These are phyloP conservation scores for Eucalyptus pumila DNA, from an alignment of 345 rosid species.

Conservation along the genomic window DNA sequence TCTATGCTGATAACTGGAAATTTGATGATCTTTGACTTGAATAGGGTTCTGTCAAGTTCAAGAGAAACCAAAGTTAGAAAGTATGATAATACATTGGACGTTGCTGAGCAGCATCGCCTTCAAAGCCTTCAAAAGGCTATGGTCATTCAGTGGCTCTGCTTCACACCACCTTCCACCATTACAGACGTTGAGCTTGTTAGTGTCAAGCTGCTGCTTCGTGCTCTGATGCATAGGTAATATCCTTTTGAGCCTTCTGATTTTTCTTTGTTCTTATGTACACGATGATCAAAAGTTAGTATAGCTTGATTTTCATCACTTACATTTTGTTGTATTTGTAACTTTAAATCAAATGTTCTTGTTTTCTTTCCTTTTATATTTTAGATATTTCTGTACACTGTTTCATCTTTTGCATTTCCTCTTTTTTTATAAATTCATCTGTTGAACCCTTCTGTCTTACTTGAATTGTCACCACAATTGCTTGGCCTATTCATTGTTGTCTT, in stretches of 20 bases:
- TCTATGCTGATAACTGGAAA: neutral
- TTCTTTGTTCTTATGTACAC: neutral
- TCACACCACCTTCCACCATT: constrained; percentile 88
- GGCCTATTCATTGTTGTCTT: neutral
- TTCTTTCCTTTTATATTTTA: neutral
- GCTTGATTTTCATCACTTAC: neutral
- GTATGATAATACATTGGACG: constrained; percentile 66
- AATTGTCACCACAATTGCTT: neutral
- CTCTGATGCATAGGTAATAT: constrained; percentile 77
- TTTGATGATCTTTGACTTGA: neutral
- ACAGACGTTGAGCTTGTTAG: constrained; percentile 51
- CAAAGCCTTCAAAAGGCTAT: constrained; percentile 93
- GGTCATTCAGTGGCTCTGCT: constrained; percentile 96
- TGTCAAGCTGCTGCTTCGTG: constrained; percentile 61
- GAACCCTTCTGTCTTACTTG: neutral
- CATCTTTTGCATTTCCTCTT: neutral
- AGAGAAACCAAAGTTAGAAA: constrained; percentile 72
- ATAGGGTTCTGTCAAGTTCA: constrained; percentile 85
- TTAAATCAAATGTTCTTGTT: neutral
- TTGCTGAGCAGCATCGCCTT: constrained; percentile 87
- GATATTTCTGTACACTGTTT: neutral
- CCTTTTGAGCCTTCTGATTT: neutral
- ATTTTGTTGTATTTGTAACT: neutral
- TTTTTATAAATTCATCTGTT: neutral
- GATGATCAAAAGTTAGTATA: neutral